Conservation (phyloP, 306 rosid genomes). For the Quillaja saponaria region DNA sequence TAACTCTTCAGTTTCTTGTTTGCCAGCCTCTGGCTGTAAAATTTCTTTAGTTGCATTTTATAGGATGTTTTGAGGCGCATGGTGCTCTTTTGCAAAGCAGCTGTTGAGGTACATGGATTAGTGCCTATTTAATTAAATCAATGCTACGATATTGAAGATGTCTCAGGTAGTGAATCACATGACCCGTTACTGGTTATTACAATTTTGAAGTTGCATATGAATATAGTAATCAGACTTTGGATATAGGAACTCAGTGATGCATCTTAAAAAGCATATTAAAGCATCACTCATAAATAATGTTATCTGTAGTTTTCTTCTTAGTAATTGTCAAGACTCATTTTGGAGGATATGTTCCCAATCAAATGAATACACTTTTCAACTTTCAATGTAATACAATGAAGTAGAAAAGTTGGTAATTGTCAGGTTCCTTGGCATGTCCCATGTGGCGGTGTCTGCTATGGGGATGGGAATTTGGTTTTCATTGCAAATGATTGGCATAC, state of each 20-base stretch:
- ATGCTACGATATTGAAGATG: too few relatives aligned
- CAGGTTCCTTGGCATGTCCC: conserved; percentile 98
- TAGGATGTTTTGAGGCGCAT: conserved; percentile 93
- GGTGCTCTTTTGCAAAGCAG: conserved; percentile 91
- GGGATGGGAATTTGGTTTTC: conserved; percentile 95
- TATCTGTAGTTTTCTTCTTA: conserved; percentile 17
- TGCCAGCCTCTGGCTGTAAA: conserved; percentile 26
- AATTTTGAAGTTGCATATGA: conserved; percentile 3
- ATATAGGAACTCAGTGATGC: neutral
- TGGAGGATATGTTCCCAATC: neutral
- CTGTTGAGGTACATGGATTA: conserved; percentile 73
- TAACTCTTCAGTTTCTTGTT: conserved; percentile 23
- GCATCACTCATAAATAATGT: conserved; percentile 21
- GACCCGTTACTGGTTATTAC: conserved; percentile 2
- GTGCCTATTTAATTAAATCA: too few relatives aligned
- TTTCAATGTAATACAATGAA: conserved; percentile 15
- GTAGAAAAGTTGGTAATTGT: conserved; percentile 19
- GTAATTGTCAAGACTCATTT: conserved; percentile 10
- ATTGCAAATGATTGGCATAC: conserved; percentile 99
- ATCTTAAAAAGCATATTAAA: conserved; percentile 11
- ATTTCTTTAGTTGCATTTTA: conserved; percentile 39
- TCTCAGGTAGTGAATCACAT: too few relatives aligned
- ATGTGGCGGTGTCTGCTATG: conserved; percentile 93
- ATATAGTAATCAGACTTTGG: neutral
- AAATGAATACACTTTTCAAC: conserved; percentile 9